Base-by-base conservation (phyloP, 148 eudicot genomes). In the Rhododendron henanense region DNA sequence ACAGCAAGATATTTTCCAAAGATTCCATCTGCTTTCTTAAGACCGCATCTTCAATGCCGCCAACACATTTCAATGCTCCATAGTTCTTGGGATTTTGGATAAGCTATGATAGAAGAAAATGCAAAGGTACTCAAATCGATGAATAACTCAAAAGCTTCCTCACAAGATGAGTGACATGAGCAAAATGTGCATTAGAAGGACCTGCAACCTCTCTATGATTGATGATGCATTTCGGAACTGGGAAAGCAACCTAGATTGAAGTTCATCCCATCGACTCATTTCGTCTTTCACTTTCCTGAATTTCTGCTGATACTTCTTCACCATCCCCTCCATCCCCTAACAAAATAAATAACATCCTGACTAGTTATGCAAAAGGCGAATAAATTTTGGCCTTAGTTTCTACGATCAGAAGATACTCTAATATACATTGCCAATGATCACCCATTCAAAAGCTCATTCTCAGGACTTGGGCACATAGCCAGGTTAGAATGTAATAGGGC, bases 21-120 rank as follows among this genome's bases (percentile, higher is more conserved):
- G 98, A 92, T 57, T 94, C 93, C 95, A 95, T 84, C 89, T 96
- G 99, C 87, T 94, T 96, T 37, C 78, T 85, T 85, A 90, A 87
- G 41, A 95, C 91, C 10, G 90, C 90, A 67, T 86, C 90, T 83
- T 92, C 88, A 51, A 96, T 87, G 76, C 94, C 94, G 65, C 87
- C 92, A 86, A 96, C 83, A 85, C 88, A 89, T 86, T 83, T 93
- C 92, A 96, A 90, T 48, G 87, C 44, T 88, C 98, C 96, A 91
- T 93, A 96, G 50, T 95, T 87, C 81, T 84, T 91, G 23, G 87
- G 86, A 87, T 96, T 87, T 75, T 87, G 93, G 85, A 95, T 88
- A 78, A 92, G 85, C 98, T 95, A 35, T 44, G 77, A 81, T 10
- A 31, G 79, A 57, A 78, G 65, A 76, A 82, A 37, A 86, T 1